These are phyloP conservation scores for Mortierella sp. DNA, from an alignment of 371 early-diverging fungal species.

Conservation along the genomic window DNA sequence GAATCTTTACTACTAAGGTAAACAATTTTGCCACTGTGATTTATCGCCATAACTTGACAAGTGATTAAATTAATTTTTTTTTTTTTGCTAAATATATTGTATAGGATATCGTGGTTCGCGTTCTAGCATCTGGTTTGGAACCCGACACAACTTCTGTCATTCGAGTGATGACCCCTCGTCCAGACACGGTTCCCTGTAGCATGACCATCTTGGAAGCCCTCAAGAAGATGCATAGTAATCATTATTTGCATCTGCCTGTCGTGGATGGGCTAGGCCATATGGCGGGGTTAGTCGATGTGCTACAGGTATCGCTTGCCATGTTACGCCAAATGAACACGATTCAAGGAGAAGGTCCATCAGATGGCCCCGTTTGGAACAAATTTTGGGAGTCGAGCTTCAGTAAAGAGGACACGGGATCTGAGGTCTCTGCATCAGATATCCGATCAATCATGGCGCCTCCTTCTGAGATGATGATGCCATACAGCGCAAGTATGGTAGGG, in stretches of 20 bases:
- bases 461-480: constrained; percentile 42
- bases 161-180: constrained; percentile 96
- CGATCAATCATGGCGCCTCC: constrained; percentile 34
- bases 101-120: constrained; percentile 90
- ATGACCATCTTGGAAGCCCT: constrained; percentile 90
- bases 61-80: too few species aligned
- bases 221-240: constrained; percentile 87
- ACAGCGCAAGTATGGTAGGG: constrained; percentile 23
- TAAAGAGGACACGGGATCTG: constrained; percentile 64
- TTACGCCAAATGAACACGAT: constrained; percentile 71
- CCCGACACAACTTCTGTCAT: constrained; percentile 88
- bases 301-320: constrained; percentile 85
- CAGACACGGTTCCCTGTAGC: constrained; percentile 82
- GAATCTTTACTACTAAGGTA: constrained; percentile 88
- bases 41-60: background rate
- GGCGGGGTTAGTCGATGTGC: constrained; percentile 91
- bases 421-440: constrained; percentile 59
- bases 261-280: constrained; percentile 74
- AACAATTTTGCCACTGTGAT: background rate
- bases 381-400: constrained; percentile 63
- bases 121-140: constrained; percentile 90
- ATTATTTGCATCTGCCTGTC: constrained; percentile 92
- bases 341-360: constrained; percentile 48
- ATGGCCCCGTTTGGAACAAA: constrained; percentile 65
- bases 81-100: too few species aligned